These are phyloP conservation scores for Cucurbitaria berberidis DNA, from an alignment of 2,329 filamentous ascomycete species.

Conservation along the genomic window DNA sequence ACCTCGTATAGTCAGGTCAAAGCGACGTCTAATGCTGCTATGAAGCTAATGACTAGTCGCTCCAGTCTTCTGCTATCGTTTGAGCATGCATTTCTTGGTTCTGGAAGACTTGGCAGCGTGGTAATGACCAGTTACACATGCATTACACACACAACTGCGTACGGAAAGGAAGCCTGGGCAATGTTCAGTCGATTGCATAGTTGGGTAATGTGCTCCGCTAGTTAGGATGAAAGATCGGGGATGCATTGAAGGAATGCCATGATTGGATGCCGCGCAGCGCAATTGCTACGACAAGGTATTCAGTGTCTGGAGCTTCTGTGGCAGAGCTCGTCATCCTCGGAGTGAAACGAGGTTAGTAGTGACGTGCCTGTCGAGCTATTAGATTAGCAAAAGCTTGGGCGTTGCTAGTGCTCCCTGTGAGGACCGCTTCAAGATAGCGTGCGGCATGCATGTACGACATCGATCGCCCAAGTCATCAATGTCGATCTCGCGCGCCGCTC, in stretches of 20 bases:
- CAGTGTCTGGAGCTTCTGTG: slow-evolving; percentile 3
- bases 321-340: slow-evolving; percentile 1
- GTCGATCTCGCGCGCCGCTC: slow-evolving; percentile 17
- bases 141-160: too few species aligned
- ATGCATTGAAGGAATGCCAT: background rate
- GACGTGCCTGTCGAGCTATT: slow-evolving; percentile 8
- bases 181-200: background rate
- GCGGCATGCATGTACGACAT: slow-evolving; percentile 38
- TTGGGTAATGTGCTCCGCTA: background rate
- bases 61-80: background rate
- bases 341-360: slow-evolving; percentile 1
- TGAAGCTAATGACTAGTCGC: background rate
- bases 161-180: background rate
- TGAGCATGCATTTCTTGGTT: background rate
- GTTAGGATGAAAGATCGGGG: background rate
- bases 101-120: background rate
- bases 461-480: slow-evolving; percentile 21
- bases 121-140: background rate
- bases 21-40: background rate
- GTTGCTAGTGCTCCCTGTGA: slow-evolving; percentile 19
- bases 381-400: slow-evolving; percentile 14
- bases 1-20: background rate
- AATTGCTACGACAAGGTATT: background rate
- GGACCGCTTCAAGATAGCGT: slow-evolving; percentile 22
- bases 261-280: background rate